phyloP scores from a whole-genome alignment of 805 yeast genomes.

The Teunomyces gatunensis region DNA sequence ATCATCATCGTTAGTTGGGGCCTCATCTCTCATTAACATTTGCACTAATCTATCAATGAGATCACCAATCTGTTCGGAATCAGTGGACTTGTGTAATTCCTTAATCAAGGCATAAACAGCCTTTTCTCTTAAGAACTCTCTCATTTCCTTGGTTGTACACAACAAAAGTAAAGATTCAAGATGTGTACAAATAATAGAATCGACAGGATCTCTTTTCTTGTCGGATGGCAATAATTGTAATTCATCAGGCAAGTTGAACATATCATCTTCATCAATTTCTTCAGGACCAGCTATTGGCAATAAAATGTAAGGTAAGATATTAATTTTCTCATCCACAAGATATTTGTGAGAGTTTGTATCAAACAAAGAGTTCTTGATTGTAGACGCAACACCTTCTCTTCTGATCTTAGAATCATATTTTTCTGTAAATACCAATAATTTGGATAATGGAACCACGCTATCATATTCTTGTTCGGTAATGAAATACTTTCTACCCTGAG shows the following conservation, averaged over 20 bases:
- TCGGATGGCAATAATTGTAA: constrained; percentile 75
- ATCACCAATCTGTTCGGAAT: constrained; percentile 50
- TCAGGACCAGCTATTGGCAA: constrained; percentile 80
- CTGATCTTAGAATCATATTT: constrained; percentile 73
- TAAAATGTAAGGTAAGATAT: constrained; percentile 76
- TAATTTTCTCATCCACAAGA: constrained; percentile 63
- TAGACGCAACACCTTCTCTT: constrained; percentile 89
- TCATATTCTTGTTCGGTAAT: constrained; percentile 72
- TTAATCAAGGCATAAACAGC: constrained; percentile 84
- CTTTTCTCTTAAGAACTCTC: constrained; percentile 77
- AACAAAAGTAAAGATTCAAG: constrained; percentile 77
- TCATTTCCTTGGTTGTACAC: constrained; percentile 68
- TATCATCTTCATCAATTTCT: constrained; percentile 76
- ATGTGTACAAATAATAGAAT: constrained; percentile 63
- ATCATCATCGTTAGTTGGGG: constrained; percentile 39
- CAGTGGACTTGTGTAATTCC: constrained; percentile 70
- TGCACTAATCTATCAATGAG: constrained; percentile 84
- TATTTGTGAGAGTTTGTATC: constrained; percentile 66
- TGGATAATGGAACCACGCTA: constrained; percentile 73
- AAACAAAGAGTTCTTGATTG: constrained; percentile 85
- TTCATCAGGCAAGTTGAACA: constrained; percentile 84
- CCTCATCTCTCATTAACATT: constrained; percentile 89
- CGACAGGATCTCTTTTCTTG: constrained; percentile 71
- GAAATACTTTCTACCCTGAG: constrained; percentile 73
- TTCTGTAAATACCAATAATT: constrained; percentile 78